Evolutionary conservation across 2,329 filamentous ascomycete genomes (phyloP).

Genomic region (Albophoma yamanashiensis): DNA sequence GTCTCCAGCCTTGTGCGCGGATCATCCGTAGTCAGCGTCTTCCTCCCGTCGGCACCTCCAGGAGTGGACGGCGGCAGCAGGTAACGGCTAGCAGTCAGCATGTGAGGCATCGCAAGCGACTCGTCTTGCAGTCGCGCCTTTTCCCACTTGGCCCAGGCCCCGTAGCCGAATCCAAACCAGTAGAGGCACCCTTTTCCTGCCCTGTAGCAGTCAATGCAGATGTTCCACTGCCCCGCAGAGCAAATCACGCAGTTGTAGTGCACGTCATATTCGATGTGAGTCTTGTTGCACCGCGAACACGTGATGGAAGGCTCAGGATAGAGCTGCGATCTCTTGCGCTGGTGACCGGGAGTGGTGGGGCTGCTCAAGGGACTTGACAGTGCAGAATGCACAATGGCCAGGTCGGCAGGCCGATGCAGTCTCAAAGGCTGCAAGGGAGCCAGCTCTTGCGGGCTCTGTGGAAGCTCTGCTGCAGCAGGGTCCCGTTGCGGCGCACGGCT

Average conservation of each 20-base stretch:
- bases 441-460: constrained; percentile 9
- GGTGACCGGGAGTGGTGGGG: constrained; percentile 22
- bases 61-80: constrained; percentile 35
- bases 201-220: constrained; percentile 76
- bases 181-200: constrained; percentile 65
- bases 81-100: constrained; percentile 48
- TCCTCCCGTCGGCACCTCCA: constrained; percentile 42
- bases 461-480: not conserved
- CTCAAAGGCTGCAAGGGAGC: constrained; percentile 11
- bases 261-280: constrained; percentile 72
- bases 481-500: constrained; percentile 20
- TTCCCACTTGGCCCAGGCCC: constrained; percentile 59
- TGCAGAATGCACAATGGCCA: constrained; percentile 24
- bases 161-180: constrained; percentile 80
- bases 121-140: constrained; percentile 29
- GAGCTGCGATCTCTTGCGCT: constrained; percentile 34
- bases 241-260: constrained; percentile 77
- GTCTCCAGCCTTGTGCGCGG: constrained; percentile 58
- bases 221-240: constrained; percentile 58
- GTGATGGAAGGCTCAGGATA: constrained; percentile 62
- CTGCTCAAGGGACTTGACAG: constrained; percentile 20
- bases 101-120: constrained; percentile 40
- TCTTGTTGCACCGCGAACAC: constrained; percentile 60
- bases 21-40: constrained; percentile 54
- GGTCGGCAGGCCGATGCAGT: constrained; percentile 25